Evolutionary conservation across 345 rosid species (phyloP).

Genomic region (Pistacia atlantica): DNA sequence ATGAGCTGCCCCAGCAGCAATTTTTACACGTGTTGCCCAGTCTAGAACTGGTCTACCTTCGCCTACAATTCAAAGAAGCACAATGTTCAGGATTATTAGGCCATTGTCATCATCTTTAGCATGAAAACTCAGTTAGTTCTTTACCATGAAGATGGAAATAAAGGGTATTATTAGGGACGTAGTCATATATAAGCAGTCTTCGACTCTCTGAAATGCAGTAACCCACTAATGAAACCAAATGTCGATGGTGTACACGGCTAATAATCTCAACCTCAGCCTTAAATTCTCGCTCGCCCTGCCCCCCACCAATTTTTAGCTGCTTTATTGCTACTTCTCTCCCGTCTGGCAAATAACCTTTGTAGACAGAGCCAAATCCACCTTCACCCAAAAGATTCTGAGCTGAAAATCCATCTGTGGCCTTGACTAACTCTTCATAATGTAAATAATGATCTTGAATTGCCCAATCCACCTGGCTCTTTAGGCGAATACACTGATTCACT

Average conservation of each 20-base stretch:
- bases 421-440: slow-evolving; percentile 69
- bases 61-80: slow-evolving; percentile 40
- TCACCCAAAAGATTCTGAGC: slow-evolving; percentile 81
- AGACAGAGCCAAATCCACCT: slow-evolving; percentile 94
- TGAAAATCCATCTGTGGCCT: slow-evolving; percentile 81
- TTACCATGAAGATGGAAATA: slow-evolving; percentile 96
- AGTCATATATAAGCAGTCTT: slow-evolving; percentile 87
- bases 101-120: slow-evolving; percentile 5
- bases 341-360: slow-evolving; percentile 81
- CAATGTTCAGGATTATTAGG: slow-evolving; percentile 9
- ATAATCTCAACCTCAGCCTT: slow-evolving; percentile 94
- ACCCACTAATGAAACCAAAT: slow-evolving; percentile 93
- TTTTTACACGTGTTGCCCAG: slow-evolving; percentile 78
- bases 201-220: slow-evolving; percentile 81
- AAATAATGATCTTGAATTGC: slow-evolving; percentile 74
- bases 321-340: slow-evolving; percentile 88
- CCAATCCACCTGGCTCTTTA: slow-evolving; percentile 64
- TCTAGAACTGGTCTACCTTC: slow-evolving; percentile 61
- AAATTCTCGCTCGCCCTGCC: slow-evolving; percentile 94
- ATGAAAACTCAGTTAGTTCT: slow-evolving; percentile 24
- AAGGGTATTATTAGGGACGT: slow-evolving; percentile 81
- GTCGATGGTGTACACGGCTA: slow-evolving; percentile 90
- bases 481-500: slow-evolving; percentile 49
- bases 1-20: slow-evolving; percentile 95
- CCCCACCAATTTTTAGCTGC: slow-evolving; percentile 80